These are phyloP conservation scores for Rhodotorula sp. DNA, from an alignment of 1,284 basidiomycete species.

Conservation along the genomic window DNA sequence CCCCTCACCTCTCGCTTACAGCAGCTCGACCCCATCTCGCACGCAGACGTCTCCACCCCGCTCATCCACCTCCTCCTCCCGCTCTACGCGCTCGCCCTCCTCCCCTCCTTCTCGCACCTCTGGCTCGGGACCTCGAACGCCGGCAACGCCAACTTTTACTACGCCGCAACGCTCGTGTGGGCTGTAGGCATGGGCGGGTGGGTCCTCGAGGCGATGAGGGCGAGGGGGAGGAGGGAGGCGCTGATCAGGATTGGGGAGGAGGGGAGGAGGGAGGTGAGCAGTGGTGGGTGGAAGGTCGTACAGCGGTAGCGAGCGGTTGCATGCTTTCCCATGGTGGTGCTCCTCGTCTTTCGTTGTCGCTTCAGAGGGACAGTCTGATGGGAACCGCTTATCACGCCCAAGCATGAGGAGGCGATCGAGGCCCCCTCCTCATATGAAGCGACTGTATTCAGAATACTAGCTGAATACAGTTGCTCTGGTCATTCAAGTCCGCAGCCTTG, in stretches of 20 bases:
- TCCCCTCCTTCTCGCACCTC: conserved; percentile 87
- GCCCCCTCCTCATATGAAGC: no score
- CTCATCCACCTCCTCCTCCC: conserved; percentile 82
- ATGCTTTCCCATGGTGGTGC: no score
- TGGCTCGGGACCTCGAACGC: conserved; percentile 92
- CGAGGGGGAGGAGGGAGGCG: conserved; percentile 23
- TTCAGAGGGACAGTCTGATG: no score
- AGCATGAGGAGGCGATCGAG: no score
- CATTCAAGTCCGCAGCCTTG: no score
- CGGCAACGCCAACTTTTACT: conserved; percentile 98
- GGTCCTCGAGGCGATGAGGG: conserved; percentile 30
- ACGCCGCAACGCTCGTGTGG: conserved; percentile 91
- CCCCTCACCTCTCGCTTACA: not conserved
- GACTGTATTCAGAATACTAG: no score
- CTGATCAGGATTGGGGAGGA: conserved; percentile 12
- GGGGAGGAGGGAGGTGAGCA: conserved; percentile 16
- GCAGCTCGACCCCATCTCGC: not conserved
- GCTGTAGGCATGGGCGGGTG: conserved; percentile 49
- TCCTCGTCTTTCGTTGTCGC: no score
- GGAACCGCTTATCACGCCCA: no score
- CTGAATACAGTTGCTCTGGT: no score
- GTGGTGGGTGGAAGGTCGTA: conserved; percentile 31
- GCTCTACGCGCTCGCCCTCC: conserved; percentile 78
- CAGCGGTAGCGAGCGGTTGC: conserved; percentile 23
- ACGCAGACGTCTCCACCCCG: conserved; percentile 78